Conservation (phyloP, 202 grass and related monocot species). For the Panicum hallii region DNA sequence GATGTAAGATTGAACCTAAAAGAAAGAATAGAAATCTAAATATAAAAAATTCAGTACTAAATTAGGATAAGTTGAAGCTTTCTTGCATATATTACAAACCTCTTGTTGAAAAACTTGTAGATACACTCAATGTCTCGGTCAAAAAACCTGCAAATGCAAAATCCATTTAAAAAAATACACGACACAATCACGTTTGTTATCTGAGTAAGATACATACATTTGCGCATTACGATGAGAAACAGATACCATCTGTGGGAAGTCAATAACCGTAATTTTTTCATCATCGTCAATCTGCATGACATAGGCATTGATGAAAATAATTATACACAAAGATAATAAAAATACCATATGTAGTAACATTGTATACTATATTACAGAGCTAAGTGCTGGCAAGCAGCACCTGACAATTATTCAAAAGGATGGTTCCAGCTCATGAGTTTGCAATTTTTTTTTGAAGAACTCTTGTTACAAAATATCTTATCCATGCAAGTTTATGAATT, state of each 20-base stretch:
- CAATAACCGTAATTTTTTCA: slow-evolving; percentile 87
- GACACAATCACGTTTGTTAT: not conserved
- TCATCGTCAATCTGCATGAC: slow-evolving; percentile 75
- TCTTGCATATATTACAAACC: slow-evolving; percentile 55
- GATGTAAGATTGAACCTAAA: slow-evolving; percentile 77
- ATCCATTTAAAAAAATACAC: not conserved
- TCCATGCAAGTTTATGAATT: not conserved
- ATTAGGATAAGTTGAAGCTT: slow-evolving; percentile 8
- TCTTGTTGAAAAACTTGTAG: slow-evolving; percentile 93
- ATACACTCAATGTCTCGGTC: slow-evolving; percentile 93
- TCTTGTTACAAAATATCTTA: not conserved
- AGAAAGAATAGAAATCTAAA: slow-evolving; percentile 37
- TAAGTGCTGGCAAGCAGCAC: not conserved
- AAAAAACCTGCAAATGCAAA: slow-evolving; percentile 75
- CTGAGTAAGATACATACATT: slow-evolving; percentile 62
- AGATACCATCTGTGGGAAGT: slow-evolving; percentile 98
- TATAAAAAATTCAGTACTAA: not conserved
- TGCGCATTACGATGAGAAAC: slow-evolving; percentile 93
- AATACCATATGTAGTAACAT: too few relatives aligned
- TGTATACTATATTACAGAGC: not conserved
- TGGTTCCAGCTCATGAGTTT: not conserved
- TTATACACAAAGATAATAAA: not conserved
- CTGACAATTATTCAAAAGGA: not conserved
- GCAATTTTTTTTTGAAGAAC: too few relatives aligned
- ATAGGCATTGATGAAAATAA: slow-evolving; percentile 15